Base-by-base conservation (phyloP, 2,329 filamentous ascomycete species). In the Exserohilum rostratum region DNA sequence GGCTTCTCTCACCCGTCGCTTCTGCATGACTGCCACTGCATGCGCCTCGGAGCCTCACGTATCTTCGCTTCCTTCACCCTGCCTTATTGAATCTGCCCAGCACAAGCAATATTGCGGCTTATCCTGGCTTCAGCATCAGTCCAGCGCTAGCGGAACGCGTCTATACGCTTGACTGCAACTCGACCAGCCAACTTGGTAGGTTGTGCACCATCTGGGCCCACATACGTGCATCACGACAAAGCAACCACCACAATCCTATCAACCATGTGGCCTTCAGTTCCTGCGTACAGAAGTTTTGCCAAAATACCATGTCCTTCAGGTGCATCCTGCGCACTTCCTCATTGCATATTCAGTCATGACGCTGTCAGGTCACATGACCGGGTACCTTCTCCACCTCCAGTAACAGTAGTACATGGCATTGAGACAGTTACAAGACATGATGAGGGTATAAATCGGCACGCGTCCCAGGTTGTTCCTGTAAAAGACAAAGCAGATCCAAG, bases 281-380 rank as follows among this genome's bases (percentile, higher is more conserved):
- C 69, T 25, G 58, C 62, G 17, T 68, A 61, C 55, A 67, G 63
- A 29, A 58, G 58, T 44, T 72, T 72, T 50, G 57, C 58, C 34
- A 64, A 58, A 10, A 43, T 68, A 33, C 13, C 75, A 25, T 88
- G 85, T 68, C 85, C 85, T 7, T 76, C 79, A 57, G 78, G 78
- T 47, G 40, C 72, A 22, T 54, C 58, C 15, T 88, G 85, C 71
- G 65, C 71, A 27, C 73, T 87, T 11, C 74, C 82, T 12, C 79
- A 80, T 58, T 88, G 85, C 73, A 80, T 87, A 17, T 88, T 87
- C 71, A 77, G 74, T 11, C 85, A 88, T 70, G 69, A 79, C 49
- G 49, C 65, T 12, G n/a, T 49, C 31, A 61, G 53, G 34, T 9
- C 54, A 31, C 48, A 55, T 34, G 39, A 37, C 25, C 29, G 40